These are phyloP conservation scores for Vinca minor DNA, from an alignment of 257 asterid genomes.

Conservation along the genomic window DNA sequence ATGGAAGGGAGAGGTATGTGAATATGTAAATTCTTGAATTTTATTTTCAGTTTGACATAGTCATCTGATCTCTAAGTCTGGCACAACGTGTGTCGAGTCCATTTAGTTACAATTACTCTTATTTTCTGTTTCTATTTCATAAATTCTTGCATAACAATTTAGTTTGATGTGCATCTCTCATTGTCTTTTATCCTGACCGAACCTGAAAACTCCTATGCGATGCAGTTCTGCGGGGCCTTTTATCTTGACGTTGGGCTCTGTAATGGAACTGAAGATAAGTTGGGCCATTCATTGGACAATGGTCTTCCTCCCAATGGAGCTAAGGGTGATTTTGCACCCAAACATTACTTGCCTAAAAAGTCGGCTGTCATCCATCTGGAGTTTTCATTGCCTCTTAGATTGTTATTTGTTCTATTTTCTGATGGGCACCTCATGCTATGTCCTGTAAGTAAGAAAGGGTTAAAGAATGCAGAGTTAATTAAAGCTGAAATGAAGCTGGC, in stretches of 20 bases:
- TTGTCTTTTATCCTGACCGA: not conserved
- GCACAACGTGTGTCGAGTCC: too few species aligned
- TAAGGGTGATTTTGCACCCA: conserved; percentile 32
- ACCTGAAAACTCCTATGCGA: conserved; percentile 6
- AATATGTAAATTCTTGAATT: not conserved
- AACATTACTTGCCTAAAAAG: conserved; percentile 28
- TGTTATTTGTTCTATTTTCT: conserved; percentile 67
- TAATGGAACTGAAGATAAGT: conserved; percentile 36
- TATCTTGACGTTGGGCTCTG: conserved; percentile 36
- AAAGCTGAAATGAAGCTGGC: conserved; percentile 60
- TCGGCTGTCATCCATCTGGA: conserved; percentile 70
- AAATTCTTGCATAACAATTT: not conserved
- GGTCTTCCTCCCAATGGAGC: conserved; percentile 47
- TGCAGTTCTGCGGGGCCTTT: conserved; percentile 82
- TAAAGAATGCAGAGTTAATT: conserved; percentile 57
- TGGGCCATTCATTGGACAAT: conserved; percentile 49
- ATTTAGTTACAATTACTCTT: not conserved
- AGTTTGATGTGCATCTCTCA: not conserved
- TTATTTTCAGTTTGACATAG: not conserved
- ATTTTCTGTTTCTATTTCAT: not conserved
- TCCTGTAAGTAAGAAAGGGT: conserved; percentile 88
- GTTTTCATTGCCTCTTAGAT: conserved; percentile 48
- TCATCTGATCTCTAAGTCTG: not conserved
- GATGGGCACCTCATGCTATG: conserved; percentile 72
- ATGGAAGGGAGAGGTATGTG: conserved; percentile 98